Evolutionary conservation across 805 yeast species (phyloP).

Genomic region (Myxozyma monticola): DNA sequence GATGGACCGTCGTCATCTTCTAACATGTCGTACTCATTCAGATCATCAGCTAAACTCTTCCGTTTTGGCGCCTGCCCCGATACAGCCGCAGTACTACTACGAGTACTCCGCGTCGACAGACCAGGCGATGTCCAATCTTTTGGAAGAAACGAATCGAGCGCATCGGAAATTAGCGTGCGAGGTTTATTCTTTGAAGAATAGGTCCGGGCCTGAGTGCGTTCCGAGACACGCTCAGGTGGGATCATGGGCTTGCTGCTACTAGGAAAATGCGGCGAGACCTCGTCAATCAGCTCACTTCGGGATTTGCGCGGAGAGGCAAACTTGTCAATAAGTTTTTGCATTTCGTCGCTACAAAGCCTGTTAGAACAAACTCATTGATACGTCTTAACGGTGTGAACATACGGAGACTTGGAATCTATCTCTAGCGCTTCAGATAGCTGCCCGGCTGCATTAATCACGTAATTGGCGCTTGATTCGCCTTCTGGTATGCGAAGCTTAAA

Average conservation of each 20-base stretch:
- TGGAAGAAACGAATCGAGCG: not conserved
- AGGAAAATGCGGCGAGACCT: not conserved
- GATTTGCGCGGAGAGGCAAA: not conserved
- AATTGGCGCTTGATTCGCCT: not conserved
- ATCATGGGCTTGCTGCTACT: too few species aligned
- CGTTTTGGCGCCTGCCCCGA: too few species aligned
- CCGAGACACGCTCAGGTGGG: too few species aligned
- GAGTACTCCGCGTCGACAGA: not conserved
- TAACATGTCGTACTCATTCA: constrained; percentile 4
- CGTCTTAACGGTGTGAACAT: not conserved
- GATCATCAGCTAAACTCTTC: too few species aligned
- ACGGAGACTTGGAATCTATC: not conserved
- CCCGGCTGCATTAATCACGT: constrained; percentile 1
- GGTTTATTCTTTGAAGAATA: not conserved
- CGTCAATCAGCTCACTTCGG: not conserved
- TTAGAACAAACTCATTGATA: not conserved
- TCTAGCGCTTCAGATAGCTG: constrained; percentile 3
- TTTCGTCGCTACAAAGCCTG: constrained; percentile 3
- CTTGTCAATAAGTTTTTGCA: constrained; percentile 2
- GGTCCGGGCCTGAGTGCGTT: too few species aligned
- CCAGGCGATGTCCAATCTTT: not conserved
- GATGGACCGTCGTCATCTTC: constrained; percentile 1
- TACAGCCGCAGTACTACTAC: too few species aligned
- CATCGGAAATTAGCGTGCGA: not conserved
- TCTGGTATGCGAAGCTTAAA: constrained; percentile 9